Conservation (phyloP, 2,329 filamentous ascomycete genomes). For the Neoscytalidium dimidiatum region DNA sequence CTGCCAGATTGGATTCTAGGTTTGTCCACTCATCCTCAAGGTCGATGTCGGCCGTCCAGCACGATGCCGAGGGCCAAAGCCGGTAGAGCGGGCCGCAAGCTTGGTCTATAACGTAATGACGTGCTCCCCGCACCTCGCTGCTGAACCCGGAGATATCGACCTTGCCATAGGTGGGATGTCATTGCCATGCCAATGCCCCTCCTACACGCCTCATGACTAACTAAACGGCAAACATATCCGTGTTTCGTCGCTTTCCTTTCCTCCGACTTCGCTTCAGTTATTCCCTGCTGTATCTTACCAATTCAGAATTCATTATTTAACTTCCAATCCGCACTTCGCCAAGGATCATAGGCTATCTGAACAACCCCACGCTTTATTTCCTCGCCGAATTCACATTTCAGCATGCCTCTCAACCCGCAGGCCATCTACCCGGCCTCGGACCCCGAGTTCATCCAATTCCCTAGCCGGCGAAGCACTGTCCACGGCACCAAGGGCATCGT, state of each 20-base stretch:
- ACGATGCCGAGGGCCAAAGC: slow-evolving; percentile 3
- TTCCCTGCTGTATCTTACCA: not conserved
- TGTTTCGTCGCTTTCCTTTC: not conserved
- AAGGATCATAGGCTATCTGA: not conserved
- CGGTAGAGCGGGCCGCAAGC: not conserved
- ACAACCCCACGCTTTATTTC: not conserved
- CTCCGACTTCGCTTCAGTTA: not conserved
- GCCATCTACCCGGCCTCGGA: slow-evolving; percentile 51
- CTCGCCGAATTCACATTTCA: not conserved
- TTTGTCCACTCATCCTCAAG: not conserved
- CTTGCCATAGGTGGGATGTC: slow-evolving; percentile 6
- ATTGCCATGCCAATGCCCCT: not conserved
- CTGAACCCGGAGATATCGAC: not conserved
- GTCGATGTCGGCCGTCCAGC: not conserved
- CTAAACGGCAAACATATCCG: not conserved
- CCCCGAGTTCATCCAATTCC: slow-evolving; percentile 63
- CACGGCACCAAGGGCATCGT: slow-evolving; percentile 93
- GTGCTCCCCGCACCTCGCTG: not conserved
- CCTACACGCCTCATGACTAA: not conserved
- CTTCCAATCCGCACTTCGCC: too few species aligned
- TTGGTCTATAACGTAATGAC: slow-evolving; percentile 8
- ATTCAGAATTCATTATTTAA: too few species aligned
- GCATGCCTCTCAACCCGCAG: slow-evolving; percentile 51
- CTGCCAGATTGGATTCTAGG: not conserved
- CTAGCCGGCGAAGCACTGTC: slow-evolving; percentile 85